Evolutionary conservation across 768 basidiomycete species (phyloP), one percentile per base, ranked within the genome.

Genomic region (Mycena rosella): DNA sequence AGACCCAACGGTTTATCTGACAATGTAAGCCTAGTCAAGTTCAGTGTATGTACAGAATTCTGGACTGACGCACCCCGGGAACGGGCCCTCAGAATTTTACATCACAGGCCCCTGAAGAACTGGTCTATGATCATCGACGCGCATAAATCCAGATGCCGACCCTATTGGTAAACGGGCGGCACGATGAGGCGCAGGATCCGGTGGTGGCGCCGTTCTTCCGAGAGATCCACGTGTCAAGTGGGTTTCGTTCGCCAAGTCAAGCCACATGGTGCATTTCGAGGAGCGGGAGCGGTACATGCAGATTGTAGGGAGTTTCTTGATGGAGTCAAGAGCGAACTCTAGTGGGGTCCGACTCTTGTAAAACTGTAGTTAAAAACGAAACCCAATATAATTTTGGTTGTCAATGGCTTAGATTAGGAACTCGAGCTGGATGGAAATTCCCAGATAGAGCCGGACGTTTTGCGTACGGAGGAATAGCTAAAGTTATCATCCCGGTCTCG

Each of bases 1-100:
- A 30, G 82, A 84, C 67, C 73, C 78, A 7, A 84, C 82, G 2
- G 81, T 82, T 3, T 78, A 79, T 60, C 59, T 70, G 15, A 77
- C 77, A 9, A 81, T 81, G 81, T 81, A 53, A 54, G 69, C 18
- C 2, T 40, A 29, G 5, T 32, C 29, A 42, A 22, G 15, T 29
- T 13, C n/a, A 40, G 9, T 18, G 14, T 15, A 15, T 15, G 11
- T 40, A 40, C n/a, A n/a, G n/a, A n/a, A 18, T 40, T 5, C 38
- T 40, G 38, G 38, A 24, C 17, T 14, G 22, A 17, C 26, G 30
- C 32, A 34, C 47, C 26, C 13, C 6, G 67, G 69, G 65, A 71
- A 67, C n/a, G 69, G 69, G 17, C 65, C 69, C 0, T 56, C 57
- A 0, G 65, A 77, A 36, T 82, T 81, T 54, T 36, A 77, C 48